phyloP scores from a whole-genome alignment of 164 flowering plant species.

The Umbellularia californica region DNA sequence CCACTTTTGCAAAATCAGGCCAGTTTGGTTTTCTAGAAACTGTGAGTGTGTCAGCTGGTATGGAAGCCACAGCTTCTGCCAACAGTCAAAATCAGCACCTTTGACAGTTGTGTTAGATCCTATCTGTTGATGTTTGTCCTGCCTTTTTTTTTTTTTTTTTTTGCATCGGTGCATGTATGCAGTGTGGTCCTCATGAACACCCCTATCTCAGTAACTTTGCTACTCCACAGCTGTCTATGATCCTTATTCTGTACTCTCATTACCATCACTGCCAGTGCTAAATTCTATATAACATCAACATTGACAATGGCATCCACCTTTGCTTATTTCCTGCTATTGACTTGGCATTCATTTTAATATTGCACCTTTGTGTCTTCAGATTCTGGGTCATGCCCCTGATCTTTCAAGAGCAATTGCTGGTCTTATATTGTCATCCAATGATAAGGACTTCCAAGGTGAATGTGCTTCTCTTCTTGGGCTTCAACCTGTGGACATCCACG shows the following conservation, averaged over 20 bases:
- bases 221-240: not conserved
- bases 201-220: not conserved
- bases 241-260: not conserved
- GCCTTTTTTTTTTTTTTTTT: too few relatives aligned
- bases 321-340: not conserved
- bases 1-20: too few relatives aligned
- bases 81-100: too few relatives aligned
- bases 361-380: constrained; percentile 30
- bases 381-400: constrained; percentile 70
- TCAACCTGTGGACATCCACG: constrained; percentile 25
- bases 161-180: too few relatives aligned
- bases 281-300: not conserved
- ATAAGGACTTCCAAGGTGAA: constrained; percentile 62
- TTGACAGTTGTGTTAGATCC: too few relatives aligned
- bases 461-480: constrained; percentile 75
- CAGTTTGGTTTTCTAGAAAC: too few relatives aligned
- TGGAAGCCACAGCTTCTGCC: too few relatives aligned
- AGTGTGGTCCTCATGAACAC: too few relatives aligned
- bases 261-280: not conserved
- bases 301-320: not conserved
- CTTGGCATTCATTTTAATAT: not conserved
- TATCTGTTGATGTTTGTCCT: too few relatives aligned
- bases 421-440: constrained; percentile 66
- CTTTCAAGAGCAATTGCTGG: constrained; percentile 79
- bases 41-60: too few relatives aligned